These are phyloP conservation scores for Plasmodium malariae DNA, from an alignment of 169 alveolate species.

Conservation along the genomic window DNA sequence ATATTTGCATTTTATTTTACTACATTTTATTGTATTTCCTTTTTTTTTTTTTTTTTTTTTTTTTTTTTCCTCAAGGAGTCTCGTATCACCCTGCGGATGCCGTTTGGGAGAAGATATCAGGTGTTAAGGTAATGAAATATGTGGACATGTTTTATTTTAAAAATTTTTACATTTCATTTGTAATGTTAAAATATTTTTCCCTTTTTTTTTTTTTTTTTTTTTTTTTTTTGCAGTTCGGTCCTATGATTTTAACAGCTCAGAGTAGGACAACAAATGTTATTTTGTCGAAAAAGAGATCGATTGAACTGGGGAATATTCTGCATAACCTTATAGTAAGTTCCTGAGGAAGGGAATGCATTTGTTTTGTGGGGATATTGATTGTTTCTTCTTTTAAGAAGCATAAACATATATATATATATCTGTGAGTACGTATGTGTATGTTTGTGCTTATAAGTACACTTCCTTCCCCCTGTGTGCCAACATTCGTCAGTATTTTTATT, in stretches of 20 bases:
- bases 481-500: neutral
- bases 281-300: slow-evolving; percentile 63
- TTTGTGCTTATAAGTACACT: neutral
- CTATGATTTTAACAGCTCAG: slow-evolving; percentile 67
- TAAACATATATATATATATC: neutral
- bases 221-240: slow-evolving; percentile 37
- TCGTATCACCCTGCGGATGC: slow-evolving; percentile 69
- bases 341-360: neutral
- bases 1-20: neutral
- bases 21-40: neutral
- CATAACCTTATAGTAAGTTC: slow-evolving; percentile 59
- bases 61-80: slow-evolving; percentile 31
- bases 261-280: slow-evolving; percentile 73
- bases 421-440: neutral
- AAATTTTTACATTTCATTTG: neutral
- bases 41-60: neutral
- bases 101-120: slow-evolving; percentile 66
- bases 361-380: neutral
- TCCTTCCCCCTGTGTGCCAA: neutral
- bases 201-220: neutral
- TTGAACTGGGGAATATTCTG: slow-evolving; percentile 52
- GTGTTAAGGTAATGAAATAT: slow-evolving; percentile 62
- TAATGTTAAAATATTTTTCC: neutral
- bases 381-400: too few relatives aligned
- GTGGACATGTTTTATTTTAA: neutral